Evolutionary conservation across 2,329 filamentous ascomycete genomes (phyloP).

Genomic region (Stagonosporopsis vannaccii): DNA sequence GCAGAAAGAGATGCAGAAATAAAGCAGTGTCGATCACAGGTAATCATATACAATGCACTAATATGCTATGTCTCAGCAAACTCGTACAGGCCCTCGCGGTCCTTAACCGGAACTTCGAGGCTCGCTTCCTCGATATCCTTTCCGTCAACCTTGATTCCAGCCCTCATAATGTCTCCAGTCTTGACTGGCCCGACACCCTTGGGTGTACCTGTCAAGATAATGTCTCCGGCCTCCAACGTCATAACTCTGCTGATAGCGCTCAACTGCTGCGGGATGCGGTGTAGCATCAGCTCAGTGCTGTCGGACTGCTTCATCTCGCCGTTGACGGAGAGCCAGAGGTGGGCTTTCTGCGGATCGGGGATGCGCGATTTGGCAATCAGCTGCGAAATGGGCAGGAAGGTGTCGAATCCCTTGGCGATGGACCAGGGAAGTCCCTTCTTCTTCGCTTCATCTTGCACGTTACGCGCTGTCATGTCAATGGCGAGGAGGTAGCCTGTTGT

Average conservation of each 20-base stretch:
- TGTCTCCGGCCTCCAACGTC: slow-evolving; percentile 89
- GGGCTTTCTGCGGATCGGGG: slow-evolving; percentile 84
- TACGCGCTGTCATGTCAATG: slow-evolving; percentile 97
- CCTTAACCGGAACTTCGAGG: slow-evolving; percentile 83
- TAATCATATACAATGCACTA: not conserved
- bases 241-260: slow-evolving; percentile 94
- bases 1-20: not conserved
- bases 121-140: slow-evolving; percentile 84
- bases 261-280: slow-evolving; percentile 84
- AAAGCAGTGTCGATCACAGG: not conserved
- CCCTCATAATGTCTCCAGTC: slow-evolving; percentile 86
- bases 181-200: slow-evolving; percentile 91
- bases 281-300: slow-evolving; percentile 93
- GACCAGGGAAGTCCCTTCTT: slow-evolving; percentile 95
- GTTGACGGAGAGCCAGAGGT: slow-evolving; percentile 87
- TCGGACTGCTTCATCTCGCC: slow-evolving; percentile 79
- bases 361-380: slow-evolving; percentile 82
- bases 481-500: slow-evolving; percentile 79
- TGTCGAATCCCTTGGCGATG: slow-evolving; percentile 97
- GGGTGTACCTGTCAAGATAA: slow-evolving; percentile 95
- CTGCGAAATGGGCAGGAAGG: slow-evolving; percentile 87
- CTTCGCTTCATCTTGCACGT: slow-evolving; percentile 96
- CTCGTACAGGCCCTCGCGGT: slow-evolving; percentile 77
- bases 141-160: slow-evolving; percentile 79
- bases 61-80: slow-evolving; percentile 63